These are phyloP conservation scores for Dovyalis caffra DNA, from an alignment of 345 rosid genomes.

Conservation along the genomic window DNA sequence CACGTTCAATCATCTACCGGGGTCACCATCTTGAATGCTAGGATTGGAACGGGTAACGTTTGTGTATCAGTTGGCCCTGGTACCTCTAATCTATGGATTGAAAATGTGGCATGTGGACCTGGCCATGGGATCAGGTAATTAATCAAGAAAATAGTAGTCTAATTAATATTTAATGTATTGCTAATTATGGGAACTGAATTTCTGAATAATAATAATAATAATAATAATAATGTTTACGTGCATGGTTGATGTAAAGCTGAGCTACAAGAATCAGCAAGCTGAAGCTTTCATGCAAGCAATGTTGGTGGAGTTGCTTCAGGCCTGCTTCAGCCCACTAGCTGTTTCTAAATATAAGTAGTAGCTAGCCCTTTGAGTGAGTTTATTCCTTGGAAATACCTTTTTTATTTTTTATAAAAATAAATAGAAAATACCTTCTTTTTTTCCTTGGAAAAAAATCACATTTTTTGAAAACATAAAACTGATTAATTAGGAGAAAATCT, in stretches of 20 bases:
- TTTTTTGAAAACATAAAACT: no score
- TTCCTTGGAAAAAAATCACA: no score
- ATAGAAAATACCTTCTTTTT: no score
- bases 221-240: no score
- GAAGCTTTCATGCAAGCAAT: slow-evolving; percentile 51
- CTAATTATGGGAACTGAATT: background rate
- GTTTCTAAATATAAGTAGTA: no score
- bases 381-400: no score
- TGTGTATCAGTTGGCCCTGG: slow-evolving; percentile 86
- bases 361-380: background rate
- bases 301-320: slow-evolving; percentile 42
- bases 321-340: slow-evolving; percentile 7
- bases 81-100: slow-evolving; percentile 41
- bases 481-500: no score
- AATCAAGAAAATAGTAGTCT: background rate
- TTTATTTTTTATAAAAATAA: no score
- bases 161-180: background rate
- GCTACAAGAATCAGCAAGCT: slow-evolving; percentile 37
- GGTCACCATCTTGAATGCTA: slow-evolving; percentile 53
- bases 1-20: slow-evolving; percentile 52
- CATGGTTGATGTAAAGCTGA: slow-evolving; percentile 27
- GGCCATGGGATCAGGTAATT: slow-evolving; percentile 65
- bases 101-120: slow-evolving; percentile 68
- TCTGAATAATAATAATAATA: no score
- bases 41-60: slow-evolving; percentile 76